Percentiles rank a stretch among this genome's conserved stretches.
phyloP scores from a whole-genome alignment of 2,329 filamentous ascomycete genomes.

The Hirsutella minnesotensis region DNA sequence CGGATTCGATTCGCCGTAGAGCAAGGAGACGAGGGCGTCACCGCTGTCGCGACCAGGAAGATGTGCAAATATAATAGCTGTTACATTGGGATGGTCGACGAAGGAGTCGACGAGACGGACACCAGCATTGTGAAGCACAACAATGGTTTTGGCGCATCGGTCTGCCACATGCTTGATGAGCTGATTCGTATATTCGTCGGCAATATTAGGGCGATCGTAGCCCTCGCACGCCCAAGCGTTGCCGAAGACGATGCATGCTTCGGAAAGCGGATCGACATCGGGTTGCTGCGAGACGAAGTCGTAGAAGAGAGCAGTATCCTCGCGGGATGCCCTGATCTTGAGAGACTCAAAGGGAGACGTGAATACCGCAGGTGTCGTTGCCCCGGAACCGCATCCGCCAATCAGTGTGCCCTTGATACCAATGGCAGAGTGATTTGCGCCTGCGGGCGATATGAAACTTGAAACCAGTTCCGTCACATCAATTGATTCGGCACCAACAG shows the following conservation, averaged over 20 bases:
- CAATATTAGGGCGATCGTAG: conserved; percentile 47
- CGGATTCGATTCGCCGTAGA: conserved; percentile 45
- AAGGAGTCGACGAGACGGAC: conserved; percentile 48
- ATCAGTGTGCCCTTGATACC: conserved; percentile 32
- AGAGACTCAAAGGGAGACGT: conserved; percentile 45
- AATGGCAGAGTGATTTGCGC: conserved; percentile 11
- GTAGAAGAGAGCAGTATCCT: conserved; percentile 46
- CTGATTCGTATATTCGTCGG: conserved; percentile 53
- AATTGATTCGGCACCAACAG: conserved; percentile 22
- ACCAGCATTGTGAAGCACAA: conserved; percentile 54
- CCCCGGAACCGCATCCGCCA: conserved; percentile 35
- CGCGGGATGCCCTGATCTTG: conserved; percentile 35
- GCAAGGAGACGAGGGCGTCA: conserved; percentile 37
- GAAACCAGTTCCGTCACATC: not conserved
- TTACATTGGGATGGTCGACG: conserved; percentile 52
- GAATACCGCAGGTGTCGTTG: conserved; percentile 32
- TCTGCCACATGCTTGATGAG: conserved; percentile 45
- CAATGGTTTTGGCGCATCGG: conserved; percentile 49
- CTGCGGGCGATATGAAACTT: not conserved
- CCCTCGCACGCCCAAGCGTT: conserved; percentile 65
- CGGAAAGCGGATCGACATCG: conserved; percentile 32
- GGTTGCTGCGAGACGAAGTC: conserved; percentile 41
- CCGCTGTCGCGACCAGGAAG: conserved; percentile 54
- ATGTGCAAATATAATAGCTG: conserved; percentile 51
- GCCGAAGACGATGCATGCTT: conserved; percentile 58